Evolutionary conservation across 2,329 filamentous ascomycete genomes (phyloP).

Genomic region (Aspergillus persii): DNA sequence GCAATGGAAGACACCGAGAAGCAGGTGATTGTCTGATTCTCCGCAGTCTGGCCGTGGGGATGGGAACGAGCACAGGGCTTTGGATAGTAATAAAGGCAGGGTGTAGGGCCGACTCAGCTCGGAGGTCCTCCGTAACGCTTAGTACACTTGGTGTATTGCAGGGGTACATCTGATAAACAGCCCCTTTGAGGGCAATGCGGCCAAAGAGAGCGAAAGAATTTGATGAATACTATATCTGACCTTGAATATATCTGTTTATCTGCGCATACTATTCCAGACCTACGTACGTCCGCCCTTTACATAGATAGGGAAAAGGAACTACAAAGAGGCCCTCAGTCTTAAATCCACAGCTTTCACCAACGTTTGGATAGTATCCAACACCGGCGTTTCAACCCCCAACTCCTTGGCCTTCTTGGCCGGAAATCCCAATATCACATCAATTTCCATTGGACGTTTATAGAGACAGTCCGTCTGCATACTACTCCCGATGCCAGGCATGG

Average conservation of each 20-base stretch:
- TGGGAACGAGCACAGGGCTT: background rate
- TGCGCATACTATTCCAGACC: background rate
- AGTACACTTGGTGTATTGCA: background rate
- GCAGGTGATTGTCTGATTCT: background rate
- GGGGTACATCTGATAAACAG: too few species aligned
- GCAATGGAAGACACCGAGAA: background rate
- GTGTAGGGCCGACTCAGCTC: background rate
- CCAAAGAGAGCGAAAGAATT: background rate
- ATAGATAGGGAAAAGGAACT: background rate
- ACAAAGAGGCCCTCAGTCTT: slow-evolving; percentile 3
- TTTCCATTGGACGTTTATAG: slow-evolving; percentile 43
- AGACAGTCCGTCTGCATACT: slow-evolving; percentile 49
- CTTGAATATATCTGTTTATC: background rate
- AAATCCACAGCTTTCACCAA: slow-evolving; percentile 28
- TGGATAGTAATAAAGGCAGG: background rate
- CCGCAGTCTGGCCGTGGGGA: background rate
- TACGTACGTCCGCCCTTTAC: too few species aligned
- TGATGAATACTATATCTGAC: background rate
- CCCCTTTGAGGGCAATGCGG: too few species aligned
- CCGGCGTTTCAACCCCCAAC: slow-evolving; percentile 39
- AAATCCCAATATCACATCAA: slow-evolving; percentile 48
- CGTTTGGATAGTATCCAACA: slow-evolving; percentile 40
- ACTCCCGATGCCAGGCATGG: slow-evolving; percentile 41
- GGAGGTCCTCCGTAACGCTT: background rate
- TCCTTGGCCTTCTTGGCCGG: slow-evolving; percentile 41